Evolutionary conservation across 805 yeast genomes (phyloP).

Genomic region (Lipomyces sp.): DNA sequence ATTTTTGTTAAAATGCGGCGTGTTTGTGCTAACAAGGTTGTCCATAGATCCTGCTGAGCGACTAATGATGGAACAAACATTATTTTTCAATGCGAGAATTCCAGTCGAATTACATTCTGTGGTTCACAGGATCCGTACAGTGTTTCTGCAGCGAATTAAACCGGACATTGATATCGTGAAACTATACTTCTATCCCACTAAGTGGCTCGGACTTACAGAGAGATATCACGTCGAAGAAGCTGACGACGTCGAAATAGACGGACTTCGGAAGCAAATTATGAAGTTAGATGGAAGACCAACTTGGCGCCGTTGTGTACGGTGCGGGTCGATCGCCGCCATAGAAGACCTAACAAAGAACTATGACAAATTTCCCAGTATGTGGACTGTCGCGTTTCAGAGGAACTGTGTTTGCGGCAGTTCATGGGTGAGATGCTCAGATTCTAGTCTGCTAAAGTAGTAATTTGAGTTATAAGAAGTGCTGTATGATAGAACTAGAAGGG

Average conservation of each 20-base stretch:
- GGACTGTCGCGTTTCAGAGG: conserved; percentile 73
- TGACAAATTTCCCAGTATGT: conserved; percentile 40
- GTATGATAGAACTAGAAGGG: neutral
- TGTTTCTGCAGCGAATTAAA: conserved; percentile 52
- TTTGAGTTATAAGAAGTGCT: neutral
- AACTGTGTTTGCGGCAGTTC: conserved; percentile 70
- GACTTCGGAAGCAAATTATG: conserved; percentile 47
- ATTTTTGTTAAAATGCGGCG: neutral
- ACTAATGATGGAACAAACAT: conserved; percentile 61
- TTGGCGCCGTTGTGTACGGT: conserved; percentile 56
- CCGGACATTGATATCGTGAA: conserved; percentile 57
- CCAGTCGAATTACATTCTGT: conserved; percentile 51
- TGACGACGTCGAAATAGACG: conserved; percentile 42
- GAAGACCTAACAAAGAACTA: conserved; percentile 43
- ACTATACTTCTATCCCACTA: conserved; percentile 65
- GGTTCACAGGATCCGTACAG: conserved; percentile 51
- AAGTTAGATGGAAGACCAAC: conserved; percentile 47
- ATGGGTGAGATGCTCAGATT: conserved; percentile 23
- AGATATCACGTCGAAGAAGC: conserved; percentile 8
- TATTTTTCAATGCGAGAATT: conserved; percentile 65
- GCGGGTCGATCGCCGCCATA: conserved; percentile 55
- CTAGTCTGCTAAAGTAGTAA: neutral
- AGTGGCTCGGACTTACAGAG: conserved; percentile 60
- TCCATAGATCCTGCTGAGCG: conserved; percentile 46
- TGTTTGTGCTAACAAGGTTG: conserved; percentile 12